Conservation (phyloP, 306 rosid genomes). For the Vicia sativa region DNA sequence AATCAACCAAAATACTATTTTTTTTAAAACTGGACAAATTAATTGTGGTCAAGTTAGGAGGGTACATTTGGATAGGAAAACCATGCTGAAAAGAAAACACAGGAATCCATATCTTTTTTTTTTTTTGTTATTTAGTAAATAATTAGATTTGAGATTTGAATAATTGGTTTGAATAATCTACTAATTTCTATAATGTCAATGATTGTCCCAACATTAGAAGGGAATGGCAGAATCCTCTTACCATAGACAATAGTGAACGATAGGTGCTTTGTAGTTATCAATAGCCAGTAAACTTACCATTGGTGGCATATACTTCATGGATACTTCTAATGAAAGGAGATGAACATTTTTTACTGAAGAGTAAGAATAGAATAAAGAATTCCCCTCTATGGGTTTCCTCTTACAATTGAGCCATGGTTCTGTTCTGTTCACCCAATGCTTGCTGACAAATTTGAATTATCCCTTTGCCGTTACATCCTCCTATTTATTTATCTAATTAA, state of each 20-base stretch:
- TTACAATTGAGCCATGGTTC: background rate
- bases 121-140: background rate
- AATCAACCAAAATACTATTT: background rate
- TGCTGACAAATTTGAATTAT: background rate
- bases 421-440: background rate
- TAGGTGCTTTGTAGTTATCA: conserved; percentile 3
- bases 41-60: background rate
- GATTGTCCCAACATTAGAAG: background rate
- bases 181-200: background rate
- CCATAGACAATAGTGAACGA: background rate
- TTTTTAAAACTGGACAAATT: conserved; percentile 4
- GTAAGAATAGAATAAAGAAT: background rate
- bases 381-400: background rate
- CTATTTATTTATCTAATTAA: background rate
- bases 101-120: no score
- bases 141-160: background rate
- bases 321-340: background rate
- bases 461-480: background rate
- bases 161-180: background rate
- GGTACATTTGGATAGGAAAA: no score
- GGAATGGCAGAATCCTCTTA: no score
- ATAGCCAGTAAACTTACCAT: background rate
- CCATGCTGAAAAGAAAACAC: no score
- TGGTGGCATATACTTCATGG: background rate
- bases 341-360: background rate